Base-by-base conservation (phyloP, 257 asterid species). In the Lithospermum erythrorhizon region DNA sequence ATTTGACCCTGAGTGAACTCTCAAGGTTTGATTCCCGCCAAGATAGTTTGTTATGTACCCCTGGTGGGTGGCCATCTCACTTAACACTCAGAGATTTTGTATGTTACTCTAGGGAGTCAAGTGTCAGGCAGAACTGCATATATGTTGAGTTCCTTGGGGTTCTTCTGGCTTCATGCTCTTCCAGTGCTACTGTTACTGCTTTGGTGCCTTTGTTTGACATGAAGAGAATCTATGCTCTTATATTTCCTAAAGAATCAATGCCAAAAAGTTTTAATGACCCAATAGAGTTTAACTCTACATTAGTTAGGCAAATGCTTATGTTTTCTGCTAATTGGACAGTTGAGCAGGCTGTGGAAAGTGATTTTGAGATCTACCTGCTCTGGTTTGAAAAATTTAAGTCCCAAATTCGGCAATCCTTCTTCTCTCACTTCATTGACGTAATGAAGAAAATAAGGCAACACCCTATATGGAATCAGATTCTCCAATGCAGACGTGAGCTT, bases 21-120 rank as follows among this genome's bases (percentile, higher is more conserved):
- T 67, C 64, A 57, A 70, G 70, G 66, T 72, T 72, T 66, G 66
- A 78, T 68, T 75, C 76, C 22, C 53, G 68, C 55, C 78, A 79
- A 52, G 94, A 81, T 68, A 52, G 73, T 67, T 67, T 75, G 60
- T 70, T 88, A 61, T 75, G 76, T 70, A 63, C 80, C 70, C 98
- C 95, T 7, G 96, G 94, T 59, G 95, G 94, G 23, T 91, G 98
- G 98, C 97, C 98, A 48, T 58, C 70, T 45, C 97, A 95, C 63
- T 73, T 93, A 81, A 84, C 73, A 68, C 56, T 82, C 61, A 77
- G 79, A 73, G 96, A 93, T 76, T 83, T 73, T 67, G 78, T 86
- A 59, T 68, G 68, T 65, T 72, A 79, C 72, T 73, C 97, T 16
- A 70, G 56, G 65, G 95, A 83, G 81, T 70, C 97, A 45, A 78